Evolutionary conservation across 768 basidiomycete species (phyloP), one percentile per base, ranked within the genome.

Genomic region (Suillus lakei): DNA sequence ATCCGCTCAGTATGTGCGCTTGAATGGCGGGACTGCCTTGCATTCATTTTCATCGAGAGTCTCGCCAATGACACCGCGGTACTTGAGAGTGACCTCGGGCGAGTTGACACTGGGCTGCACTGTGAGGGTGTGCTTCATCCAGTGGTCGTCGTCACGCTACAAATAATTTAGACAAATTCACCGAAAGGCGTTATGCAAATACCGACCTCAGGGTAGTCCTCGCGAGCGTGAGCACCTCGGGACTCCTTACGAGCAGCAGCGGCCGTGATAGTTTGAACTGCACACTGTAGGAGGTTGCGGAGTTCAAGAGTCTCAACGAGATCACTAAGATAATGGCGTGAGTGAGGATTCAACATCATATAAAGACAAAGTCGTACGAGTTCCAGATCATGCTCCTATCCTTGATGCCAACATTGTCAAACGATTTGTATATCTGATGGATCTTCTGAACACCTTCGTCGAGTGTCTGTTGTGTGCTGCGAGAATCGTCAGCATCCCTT

Each of bases 301-400:
- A 99, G 90, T 78, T 99, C 98, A 62, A 99, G 86, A 12, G 96
- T 99, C 82, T 99, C 98, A 67, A 99, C 86, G 65, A 99, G 90
- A 77, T 99, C 98, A 70, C 95, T 96, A 70, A 4, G 66, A 67
- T 28, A 48, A n/a, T 13, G 60, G 46, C 55, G 55, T 67, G 41
- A 71, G 38, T 60, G 34, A 41, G 60, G 51, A 34, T 66, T 53
- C 30, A 34, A 67, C 34, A 44, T 13, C 50, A 18, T 41, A 16
- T 16, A 18, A 67, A 44, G 43, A 60, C 39, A n/a, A 53, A 53
- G 16, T 75, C 94, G 68, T 73, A 97, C 96, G 95, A 94, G 83
- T 99, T 98, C 98, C 97, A 99, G 79, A 99, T 98, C 96, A 99
- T 93, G 80, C 93, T 95, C 74, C 98, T 86, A 79, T 99, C 98